Base-by-base conservation (phyloP, 495 filamentous ascomycete species). In the Baudoinia panamericana region DNA sequence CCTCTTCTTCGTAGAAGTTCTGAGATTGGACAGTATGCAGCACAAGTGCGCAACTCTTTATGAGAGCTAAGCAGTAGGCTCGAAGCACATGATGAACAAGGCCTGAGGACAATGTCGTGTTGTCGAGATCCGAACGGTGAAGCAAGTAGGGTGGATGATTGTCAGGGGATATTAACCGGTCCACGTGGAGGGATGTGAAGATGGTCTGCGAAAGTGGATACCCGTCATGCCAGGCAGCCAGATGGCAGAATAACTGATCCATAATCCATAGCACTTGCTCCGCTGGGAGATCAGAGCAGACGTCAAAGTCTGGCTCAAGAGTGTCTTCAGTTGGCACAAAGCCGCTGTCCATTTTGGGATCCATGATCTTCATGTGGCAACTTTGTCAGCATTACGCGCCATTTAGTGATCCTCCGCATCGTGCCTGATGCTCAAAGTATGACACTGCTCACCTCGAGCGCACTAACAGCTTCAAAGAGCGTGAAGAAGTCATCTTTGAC, bases 151-250 rank as follows among this genome's bases (percentile, higher is more conserved):
- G 61, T 13, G 59, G 71, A 25, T 54, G 63, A 6, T 84, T 82
- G 30, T 69, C 64, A 12, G 84, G 78, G 55, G 74, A 78, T 48
- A 93, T 64, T 12, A 99, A 65, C 28, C 71, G 75, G 51, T 96
- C 86, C 49, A 99, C 75, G 58, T 99, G 90, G 23, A 92, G 66
- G 24, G 82, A 93, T n/a, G 87, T 93, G 57, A 94, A 85, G 5
- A 99, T 62, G 0, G 87, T 95, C 56, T 95, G 92, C 3, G 86
- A 90, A 3, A 99, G 76, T 21, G 90, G 84, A 50, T 92, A 81
- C 13, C 90, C 90, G 55, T 80, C 78, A 62, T 96, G 85, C 90
- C 90, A 99, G 52, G 85, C 85, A 79, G 93, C 90, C 82, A 93
- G 51, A 20, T 50, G 36, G 57, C 78, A 92, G 6, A 96, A 67